Base-by-base conservation (phyloP, 129 eudicot species). In the Flaveria sonorensis region DNA sequence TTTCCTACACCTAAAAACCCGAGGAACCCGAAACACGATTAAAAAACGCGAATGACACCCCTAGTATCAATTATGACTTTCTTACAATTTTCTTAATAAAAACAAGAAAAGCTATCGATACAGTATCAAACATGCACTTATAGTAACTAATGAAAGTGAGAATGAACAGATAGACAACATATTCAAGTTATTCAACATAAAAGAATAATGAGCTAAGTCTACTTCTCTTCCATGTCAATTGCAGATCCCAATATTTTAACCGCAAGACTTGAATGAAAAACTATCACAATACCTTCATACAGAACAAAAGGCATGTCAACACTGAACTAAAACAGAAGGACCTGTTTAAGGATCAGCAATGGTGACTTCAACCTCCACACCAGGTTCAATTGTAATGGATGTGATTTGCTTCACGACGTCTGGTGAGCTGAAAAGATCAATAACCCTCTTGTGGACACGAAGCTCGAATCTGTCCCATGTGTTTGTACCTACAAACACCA, bases 401-500 rank as follows among this genome's bases (percentile, higher is more conserved):
- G 97, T 91, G 70, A 91, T 91, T 73, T 88, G 91, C 89, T 91
- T 91, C 12, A 91, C 97, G 26, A 85, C 97, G 8, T 88, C 97
- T 7, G 92, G 97, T 28, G 92, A 86, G 81, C 95, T 88, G 90
- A 91, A 91, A 10, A 91, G 97, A 72, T 91, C 97, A 70, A 91
- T 91, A 42, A 91, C 92, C 7, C 97, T 81, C 81, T 91, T 91
- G 92, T 91, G 97, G 11, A 91, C 86, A 18, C 97, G 88, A 18
- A 91, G 88, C 84, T 91, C 97, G 78, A 91, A 91, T 76, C 93
- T 86, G 64, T 91, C 97, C 84, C 84, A 91, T 71, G 97, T 91
- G 78, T 91, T 91, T 13, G 97, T 91, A 61, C 97, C 97, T 91
- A 85, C 2, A 42, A 11, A 63, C 30, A 23, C 28, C 28, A 4